Base-by-base conservation (phyloP, 768 basidiomycete genomes). In the Mycena venus region DNA sequence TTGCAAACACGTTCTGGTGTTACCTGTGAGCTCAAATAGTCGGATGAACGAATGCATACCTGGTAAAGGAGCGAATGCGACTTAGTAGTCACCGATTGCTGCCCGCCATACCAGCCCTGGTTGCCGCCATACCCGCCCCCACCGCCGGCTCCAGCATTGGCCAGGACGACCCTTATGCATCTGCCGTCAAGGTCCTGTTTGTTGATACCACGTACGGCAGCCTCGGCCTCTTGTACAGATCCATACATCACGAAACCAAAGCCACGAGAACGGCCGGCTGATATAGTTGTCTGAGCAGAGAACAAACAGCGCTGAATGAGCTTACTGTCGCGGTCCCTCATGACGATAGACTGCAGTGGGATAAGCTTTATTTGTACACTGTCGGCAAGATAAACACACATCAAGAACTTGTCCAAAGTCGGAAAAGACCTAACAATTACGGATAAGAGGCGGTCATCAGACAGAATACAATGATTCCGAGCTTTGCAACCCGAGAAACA, bases 141-240 rank as follows among this genome's bases (percentile, higher is more conserved):
- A 53, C 88, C 86, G 5, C 89, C 81, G 56, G 85, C 83, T 63
- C 93, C 89, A 59, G 93, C 91, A 75, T 95, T 95, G 44, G 94
- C 93, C 64, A 94, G 86, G 87, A 98, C 98, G 63, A 93, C 92
- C 84, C 96, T 96, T 81, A 99, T 92, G 73, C 94, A 90, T 77
- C 98, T 91, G 62, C 97, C 97, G 84, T 99, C 98, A 75, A 99
- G 92, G 77, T 98, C 96, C 78, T 94, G 91, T 81, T 98, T 97
- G 85, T 99, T 94, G 82, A 98, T 86, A 49, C 82, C 86, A 55
- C 61, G 72, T 82, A 98, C 98, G 55, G 97, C 96, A 73, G 87
- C 87, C 14, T 94, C 86, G 55, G 97, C 97, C 83, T 98, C 96
- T 34, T 84, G 79, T 15, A 80, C 53, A 59, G 83, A 82, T 75